Evolutionary conservation across 2,329 filamentous ascomycete genomes (phyloP).

Genomic region (Cordyceps fumosorosea): DNA sequence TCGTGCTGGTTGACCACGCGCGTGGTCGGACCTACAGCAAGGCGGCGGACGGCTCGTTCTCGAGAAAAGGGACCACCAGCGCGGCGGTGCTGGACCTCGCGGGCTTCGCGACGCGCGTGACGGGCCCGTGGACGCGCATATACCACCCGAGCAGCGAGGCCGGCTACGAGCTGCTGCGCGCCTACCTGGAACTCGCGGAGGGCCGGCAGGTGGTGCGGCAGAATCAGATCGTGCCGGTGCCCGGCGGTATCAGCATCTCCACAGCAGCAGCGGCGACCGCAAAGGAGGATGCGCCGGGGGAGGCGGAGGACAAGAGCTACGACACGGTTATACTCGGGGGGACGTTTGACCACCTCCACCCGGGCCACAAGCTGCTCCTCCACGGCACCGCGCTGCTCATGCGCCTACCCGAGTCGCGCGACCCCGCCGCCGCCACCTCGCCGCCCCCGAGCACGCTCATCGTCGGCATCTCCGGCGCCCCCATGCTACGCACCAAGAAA

Average conservation of each 20-base stretch:
- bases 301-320: constrained; percentile 17
- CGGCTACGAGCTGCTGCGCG: constrained; percentile 51
- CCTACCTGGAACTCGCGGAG: constrained; percentile 43
- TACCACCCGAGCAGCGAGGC: constrained; percentile 61
- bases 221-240: constrained; percentile 44
- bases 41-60: constrained; percentile 26
- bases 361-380: constrained; percentile 91
- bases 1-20: constrained; percentile 65
- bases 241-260: constrained; percentile 44
- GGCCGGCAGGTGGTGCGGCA: constrained; percentile 40
- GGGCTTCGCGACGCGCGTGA: constrained; percentile 45
- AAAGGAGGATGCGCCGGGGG: neutral
- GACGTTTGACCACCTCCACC: constrained; percentile 93
- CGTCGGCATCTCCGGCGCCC: constrained; percentile 83
- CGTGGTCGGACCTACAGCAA: constrained; percentile 24
- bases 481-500: constrained; percentile 82
- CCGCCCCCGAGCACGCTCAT: constrained; percentile 53
- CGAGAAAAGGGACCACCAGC: constrained; percentile 27
- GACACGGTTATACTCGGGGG: constrained; percentile 69
- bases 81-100: constrained; percentile 43
- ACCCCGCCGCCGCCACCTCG: constrained; percentile 19
- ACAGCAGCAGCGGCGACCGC: neutral
- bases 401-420: constrained; percentile 39
- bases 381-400: constrained; percentile 76
- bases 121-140: constrained; percentile 55